Conservation (phyloP, 2,329 filamentous ascomycete species). For the Cercospora sojina region DNA sequence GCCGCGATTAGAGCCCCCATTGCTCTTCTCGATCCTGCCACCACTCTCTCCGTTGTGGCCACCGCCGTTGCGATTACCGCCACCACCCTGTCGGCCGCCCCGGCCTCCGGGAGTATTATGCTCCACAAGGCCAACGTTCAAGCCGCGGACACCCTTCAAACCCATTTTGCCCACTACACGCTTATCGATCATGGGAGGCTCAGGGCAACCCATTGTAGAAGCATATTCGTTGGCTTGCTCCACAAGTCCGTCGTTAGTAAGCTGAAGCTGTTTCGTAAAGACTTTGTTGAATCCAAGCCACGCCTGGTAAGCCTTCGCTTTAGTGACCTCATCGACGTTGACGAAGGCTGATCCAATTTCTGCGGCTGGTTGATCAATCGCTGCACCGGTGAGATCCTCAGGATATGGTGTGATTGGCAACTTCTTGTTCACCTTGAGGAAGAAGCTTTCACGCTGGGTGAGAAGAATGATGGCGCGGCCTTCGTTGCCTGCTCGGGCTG, state of each 20-base stretch:
- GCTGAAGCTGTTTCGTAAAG: conserved; percentile 45
- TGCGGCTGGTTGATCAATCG: conserved; percentile 21
- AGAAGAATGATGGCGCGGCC: conserved; percentile 56
- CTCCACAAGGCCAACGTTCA: conserved; percentile 36
- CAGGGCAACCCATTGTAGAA: conserved; percentile 45
- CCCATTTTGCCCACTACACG: conserved; percentile 51
- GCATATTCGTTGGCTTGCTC: conserved; percentile 47
- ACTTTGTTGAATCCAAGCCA: conserved; percentile 51
- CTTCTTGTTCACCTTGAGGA: conserved; percentile 49
- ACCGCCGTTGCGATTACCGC: conserved; percentile 1
- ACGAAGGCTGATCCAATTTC: conserved; percentile 37
- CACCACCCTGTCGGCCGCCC: conserved; percentile 8
- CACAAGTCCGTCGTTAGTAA: conserved; percentile 43
- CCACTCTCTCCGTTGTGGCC: neutral
- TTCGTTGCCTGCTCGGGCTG: conserved; percentile 79
- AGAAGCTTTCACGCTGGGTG: conserved; percentile 54
- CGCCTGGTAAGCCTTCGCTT: conserved; percentile 48
- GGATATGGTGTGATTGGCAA: conserved; percentile 54
- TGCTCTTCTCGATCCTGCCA: conserved; percentile 8
- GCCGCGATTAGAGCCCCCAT: conserved; percentile 2
- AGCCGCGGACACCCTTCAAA: conserved; percentile 46
- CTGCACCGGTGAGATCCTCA: conserved; percentile 41
- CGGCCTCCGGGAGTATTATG: neutral
- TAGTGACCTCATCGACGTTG: conserved; percentile 43
- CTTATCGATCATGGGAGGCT: conserved; percentile 49